phyloP scores from a whole-genome alignment of 1,284 basidiomycete species.

The Papiliotrema nemorosa region DNA sequence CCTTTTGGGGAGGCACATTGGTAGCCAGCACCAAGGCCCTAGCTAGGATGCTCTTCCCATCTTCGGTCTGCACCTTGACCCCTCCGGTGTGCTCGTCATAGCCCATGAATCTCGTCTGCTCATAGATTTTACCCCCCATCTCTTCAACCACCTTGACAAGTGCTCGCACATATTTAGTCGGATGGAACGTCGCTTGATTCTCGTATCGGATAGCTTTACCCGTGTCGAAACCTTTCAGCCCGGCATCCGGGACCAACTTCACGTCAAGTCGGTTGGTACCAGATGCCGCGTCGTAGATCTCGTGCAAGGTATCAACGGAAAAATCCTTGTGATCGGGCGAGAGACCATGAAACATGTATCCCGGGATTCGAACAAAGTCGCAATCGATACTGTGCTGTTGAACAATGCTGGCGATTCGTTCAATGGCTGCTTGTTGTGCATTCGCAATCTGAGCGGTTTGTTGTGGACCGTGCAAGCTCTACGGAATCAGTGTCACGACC shows the following conservation, averaged over 20 bases:
- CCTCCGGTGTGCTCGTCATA: constrained; percentile 9
- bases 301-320: constrained; percentile 13
- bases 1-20: constrained; percentile 22
- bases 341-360: constrained; percentile 25
- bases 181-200: constrained; percentile 22
- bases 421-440: constrained; percentile 21
- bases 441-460: constrained; percentile 17
- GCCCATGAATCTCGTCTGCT: constrained; percentile 15
- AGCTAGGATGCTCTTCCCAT: constrained; percentile 13
- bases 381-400: constrained; percentile 20
- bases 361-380: constrained; percentile 16
- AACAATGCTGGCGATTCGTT: constrained; percentile 21
- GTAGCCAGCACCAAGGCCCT: constrained; percentile 17
- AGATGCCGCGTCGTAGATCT: constrained; percentile 16
- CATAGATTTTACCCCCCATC: constrained; percentile 20
- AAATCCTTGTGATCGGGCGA: constrained; percentile 9
- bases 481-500: not conserved
- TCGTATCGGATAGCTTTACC: constrained; percentile 16
- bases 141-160: constrained; percentile 12
- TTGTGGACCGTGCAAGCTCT: constrained; percentile 18
- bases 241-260: constrained; percentile 14
- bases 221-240: constrained; percentile 13
- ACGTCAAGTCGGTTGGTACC: constrained; percentile 14
- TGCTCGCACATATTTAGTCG: constrained; percentile 20
- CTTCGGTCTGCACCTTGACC: constrained; percentile 9